Base-by-base conservation (phyloP, 176 grass and related monocot genomes). In the Luzula sylvatica region DNA sequence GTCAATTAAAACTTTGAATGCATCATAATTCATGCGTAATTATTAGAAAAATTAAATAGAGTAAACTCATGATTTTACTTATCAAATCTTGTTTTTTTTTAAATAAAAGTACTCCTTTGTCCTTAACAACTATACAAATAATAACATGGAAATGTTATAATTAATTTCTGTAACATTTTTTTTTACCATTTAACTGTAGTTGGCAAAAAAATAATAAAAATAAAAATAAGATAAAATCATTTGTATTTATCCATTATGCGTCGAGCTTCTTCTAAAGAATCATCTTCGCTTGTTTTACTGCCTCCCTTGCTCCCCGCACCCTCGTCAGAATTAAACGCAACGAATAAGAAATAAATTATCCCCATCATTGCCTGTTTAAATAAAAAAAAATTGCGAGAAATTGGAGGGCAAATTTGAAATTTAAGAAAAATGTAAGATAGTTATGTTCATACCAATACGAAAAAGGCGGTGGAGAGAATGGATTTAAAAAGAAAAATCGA, bases 211-310 rank as follows among this genome's bases (percentile, higher is more conserved):
- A 45, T n/a, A n/a, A n/a, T n/a, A 8, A 9, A 14, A 45, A 45
- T 9, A 8, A 45, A 14, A 9, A 8, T 45, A 8, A n/a, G n/a
- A n/a, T n/a, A n/a, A 15, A 12, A 25, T 55, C 65, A 87, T 70
- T 96, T 96, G 59, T 96, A 96, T 67, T 96, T 96, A 63, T 96
- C 92, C 92, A 96, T 96, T 86, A 96, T 96, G 13, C 81, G 78
- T 8, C 55, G 66, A 23, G 81, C 92, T 73, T 96, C 80, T 77
- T 96, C 81, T 1, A 71, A 65, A 8, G 84, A 66, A 30, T 96
- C 90, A 27, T 96, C 80, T 15, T 23, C 58, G 2, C 52, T 72
- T 12, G 22, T 62, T 54, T 46, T 67, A 32, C 14, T 73, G 12
- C 25, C 56, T 26, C 49, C 65, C 14, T 67, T 58, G 22, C 24